Percentiles rank a stretch among this genome's conserved stretches.
Evolutionary conservation across 2,329 filamentous ascomycete species (phyloP).

Genomic region (Diaporthe helianthi): DNA sequence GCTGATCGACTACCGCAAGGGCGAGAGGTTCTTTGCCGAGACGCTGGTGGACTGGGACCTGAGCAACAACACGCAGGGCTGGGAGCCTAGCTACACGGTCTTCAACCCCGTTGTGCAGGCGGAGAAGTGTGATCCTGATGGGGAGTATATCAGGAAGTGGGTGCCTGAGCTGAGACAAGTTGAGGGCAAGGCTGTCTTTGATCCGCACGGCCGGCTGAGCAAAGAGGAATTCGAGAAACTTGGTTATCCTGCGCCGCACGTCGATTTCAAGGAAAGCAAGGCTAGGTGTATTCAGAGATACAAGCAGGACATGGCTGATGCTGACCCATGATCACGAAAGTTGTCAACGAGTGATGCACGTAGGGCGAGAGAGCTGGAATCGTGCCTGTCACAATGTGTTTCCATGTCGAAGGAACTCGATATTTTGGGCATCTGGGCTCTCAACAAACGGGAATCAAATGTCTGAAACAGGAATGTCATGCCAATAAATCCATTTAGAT

Average conservation of each 20-base stretch:
- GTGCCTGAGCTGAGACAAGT: conserved; percentile 67
- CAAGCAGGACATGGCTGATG: conserved; percentile 51
- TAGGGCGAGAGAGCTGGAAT: not conserved
- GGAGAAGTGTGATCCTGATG: conserved; percentile 71
- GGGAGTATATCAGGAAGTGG: conserved; percentile 72
- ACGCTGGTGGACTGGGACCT: conserved; percentile 68
- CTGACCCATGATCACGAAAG: conserved; percentile 31
- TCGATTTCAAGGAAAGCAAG: conserved; percentile 66
- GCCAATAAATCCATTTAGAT: no score
- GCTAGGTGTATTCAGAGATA: conserved; percentile 67
- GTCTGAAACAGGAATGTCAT: no score
- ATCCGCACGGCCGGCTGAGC: conserved; percentile 65
- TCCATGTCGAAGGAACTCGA: not conserved
- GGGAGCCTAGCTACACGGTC: conserved; percentile 76
- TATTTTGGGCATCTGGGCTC: not conserved
- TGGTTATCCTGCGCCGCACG: conserved; percentile 68
- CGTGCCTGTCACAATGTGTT: not conserved
- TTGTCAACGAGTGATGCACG: no score
- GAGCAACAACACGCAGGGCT: conserved; percentile 69
- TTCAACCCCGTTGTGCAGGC: conserved; percentile 74
- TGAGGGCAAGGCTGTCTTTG: conserved; percentile 67
- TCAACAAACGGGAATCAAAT: not conserved
- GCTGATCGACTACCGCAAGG: conserved; percentile 69
- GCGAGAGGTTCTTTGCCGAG: conserved; percentile 71
- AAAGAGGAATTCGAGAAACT: conserved; percentile 56